Conservation (phyloP, 208 protist genomes). For the Balamuthia mandrillaris region DNA sequence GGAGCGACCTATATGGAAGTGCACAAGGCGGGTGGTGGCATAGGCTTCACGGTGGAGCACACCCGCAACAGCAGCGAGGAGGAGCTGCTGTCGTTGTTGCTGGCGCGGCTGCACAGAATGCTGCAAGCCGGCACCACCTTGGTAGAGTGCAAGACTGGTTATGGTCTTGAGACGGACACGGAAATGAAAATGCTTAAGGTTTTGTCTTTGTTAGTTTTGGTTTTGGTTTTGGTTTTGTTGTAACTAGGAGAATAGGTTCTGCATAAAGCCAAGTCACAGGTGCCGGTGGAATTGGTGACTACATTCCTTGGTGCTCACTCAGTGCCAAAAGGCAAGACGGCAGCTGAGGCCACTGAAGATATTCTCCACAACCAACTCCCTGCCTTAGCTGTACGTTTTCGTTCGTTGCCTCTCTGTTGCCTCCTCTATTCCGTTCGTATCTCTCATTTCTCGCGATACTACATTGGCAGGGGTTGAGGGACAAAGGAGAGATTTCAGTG, state of each 20-base stretch:
- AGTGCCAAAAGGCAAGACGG: conserved; percentile 67
- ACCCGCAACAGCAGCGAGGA: conserved; percentile 63
- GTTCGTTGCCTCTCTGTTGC: neutral
- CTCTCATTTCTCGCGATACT: neutral
- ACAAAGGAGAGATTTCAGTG: conserved; percentile 59
- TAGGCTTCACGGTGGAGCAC: conserved; percentile 37
- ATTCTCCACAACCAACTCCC: conserved; percentile 74
- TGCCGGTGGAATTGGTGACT: conserved; percentile 65
- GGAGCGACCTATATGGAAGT: conserved; percentile 84
- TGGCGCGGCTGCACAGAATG: conserved; percentile 72
- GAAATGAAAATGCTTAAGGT: conserved; percentile 85
- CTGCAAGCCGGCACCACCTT: conserved; percentile 73
- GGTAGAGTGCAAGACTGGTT: conserved; percentile 80
- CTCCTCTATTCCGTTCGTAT: neutral
- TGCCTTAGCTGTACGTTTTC: conserved; percentile 49
- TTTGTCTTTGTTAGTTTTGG: neutral
- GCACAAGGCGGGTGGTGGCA: conserved; percentile 51
- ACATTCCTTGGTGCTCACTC: conserved; percentile 80
- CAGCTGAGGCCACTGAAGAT: conserved; percentile 61
- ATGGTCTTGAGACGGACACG: conserved; percentile 78
- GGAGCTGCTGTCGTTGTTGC: conserved; percentile 45
- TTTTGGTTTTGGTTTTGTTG: neutral
- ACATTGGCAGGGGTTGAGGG: conserved; percentile 27
- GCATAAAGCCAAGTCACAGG: conserved; percentile 45
- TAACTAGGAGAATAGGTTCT: conserved; percentile 59